Percentiles rank a stretch among this genome's conserved stretches.
Conservation (phyloP, 202 grass and related monocot species). For the Bolboschoenoplectus hybrid region DNA sequence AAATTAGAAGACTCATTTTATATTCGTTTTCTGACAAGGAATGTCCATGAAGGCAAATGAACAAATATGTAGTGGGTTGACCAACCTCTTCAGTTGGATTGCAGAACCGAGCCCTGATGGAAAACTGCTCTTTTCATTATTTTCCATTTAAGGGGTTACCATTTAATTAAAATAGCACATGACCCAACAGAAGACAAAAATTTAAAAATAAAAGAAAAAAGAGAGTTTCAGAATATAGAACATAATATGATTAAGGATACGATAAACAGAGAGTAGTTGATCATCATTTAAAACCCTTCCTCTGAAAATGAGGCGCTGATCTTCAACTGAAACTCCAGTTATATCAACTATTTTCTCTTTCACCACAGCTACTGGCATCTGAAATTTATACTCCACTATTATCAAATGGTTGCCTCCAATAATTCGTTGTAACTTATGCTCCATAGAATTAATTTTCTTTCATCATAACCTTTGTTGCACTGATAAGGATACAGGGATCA, state of each 20-base stretch:
- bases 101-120: not conserved
- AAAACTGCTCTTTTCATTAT: not conserved
- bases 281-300: conserved; percentile 88
- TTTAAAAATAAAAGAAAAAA: not conserved
- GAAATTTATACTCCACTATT: conserved; percentile 21
- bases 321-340: conserved; percentile 64
- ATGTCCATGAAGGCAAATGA: conserved; percentile 12
- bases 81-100: conserved; percentile 21
- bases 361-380: conserved; percentile 61
- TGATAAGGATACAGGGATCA: too few species aligned
- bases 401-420: conserved; percentile 7
- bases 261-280: conserved; percentile 76
- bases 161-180: not conserved
- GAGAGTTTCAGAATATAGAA: conserved; percentile 13
- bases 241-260: conserved; percentile 68
- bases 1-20: not conserved
- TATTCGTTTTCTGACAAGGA: not conserved
- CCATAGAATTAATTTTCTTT: not conserved
- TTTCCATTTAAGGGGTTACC: not conserved
- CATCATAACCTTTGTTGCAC: not conserved
- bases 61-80: not conserved
- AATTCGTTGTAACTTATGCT: conserved; percentile 8
- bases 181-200: not conserved
- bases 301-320: conserved; percentile 83
- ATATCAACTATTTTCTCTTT: conserved; percentile 70